These are phyloP conservation scores for Gossypium arboreum DNA, from an alignment of 345 rosid species.

Conservation along the genomic window DNA sequence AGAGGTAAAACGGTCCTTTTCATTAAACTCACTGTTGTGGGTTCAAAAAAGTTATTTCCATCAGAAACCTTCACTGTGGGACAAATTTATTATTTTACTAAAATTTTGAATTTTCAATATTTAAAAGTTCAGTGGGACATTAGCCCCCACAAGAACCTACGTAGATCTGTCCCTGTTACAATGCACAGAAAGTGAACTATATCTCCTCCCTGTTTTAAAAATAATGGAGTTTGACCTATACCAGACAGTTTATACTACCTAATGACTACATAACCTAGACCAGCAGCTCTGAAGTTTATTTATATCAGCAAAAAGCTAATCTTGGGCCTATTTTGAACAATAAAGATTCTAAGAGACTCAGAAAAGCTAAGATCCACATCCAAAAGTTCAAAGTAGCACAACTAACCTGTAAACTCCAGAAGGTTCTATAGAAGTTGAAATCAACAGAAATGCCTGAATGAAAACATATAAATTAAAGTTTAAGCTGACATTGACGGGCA, in stretches of 20 bases:
- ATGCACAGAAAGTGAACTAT: background rate
- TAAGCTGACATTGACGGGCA: background rate
- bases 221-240: conserved; percentile 2
- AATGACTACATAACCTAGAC: background rate
- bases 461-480: conserved; percentile 9
- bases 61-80: background rate
- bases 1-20: background rate
- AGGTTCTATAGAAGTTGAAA: conserved; percentile 93
- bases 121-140: background rate
- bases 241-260: background rate
- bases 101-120: background rate
- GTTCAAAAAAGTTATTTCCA: background rate
- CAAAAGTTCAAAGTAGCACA: conserved; percentile 9
- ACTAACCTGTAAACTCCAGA: conserved; percentile 95
- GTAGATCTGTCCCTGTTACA: background rate
- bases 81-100: background rate
- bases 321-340: background rate
- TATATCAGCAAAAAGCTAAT: background rate
- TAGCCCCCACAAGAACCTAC: background rate
- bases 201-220: background rate
- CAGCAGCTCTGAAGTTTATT: background rate
- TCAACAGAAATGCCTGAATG: conserved; percentile 76
- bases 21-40: background rate
- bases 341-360: background rate
- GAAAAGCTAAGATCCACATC: background rate